These are phyloP conservation scores for Apiotrichum porosum DNA, from an alignment of 1,284 basidiomycete genomes.

Conservation along the genomic window DNA sequence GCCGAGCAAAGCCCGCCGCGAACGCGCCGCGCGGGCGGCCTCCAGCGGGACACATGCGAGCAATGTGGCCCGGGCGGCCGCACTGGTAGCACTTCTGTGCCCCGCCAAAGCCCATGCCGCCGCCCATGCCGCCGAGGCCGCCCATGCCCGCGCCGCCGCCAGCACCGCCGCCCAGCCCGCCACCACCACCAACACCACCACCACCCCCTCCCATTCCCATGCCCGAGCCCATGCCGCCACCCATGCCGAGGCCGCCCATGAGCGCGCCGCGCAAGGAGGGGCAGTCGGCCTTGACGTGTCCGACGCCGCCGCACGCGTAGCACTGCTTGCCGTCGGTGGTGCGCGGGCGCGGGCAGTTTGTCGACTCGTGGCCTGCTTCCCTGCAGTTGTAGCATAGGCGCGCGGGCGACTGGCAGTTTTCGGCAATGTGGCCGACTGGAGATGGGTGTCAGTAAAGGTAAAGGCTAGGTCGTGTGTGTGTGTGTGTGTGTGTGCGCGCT, in stretches of 20 bases:
- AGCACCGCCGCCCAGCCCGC: constrained; percentile 50
- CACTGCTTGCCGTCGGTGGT: constrained; percentile 71
- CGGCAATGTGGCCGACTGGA: constrained; percentile 80
- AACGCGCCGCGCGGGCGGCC: constrained; percentile 6
- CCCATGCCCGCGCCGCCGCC: constrained; percentile 52
- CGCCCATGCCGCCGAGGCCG: constrained; percentile 44
- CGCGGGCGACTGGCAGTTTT: constrained; percentile 77
- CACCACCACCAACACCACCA: constrained; percentile 34
- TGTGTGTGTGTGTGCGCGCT: too few relatives aligned
- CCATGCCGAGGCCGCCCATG: constrained; percentile 42
- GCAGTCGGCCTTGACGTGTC: constrained; percentile 65
- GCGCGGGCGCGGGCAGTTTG: constrained; percentile 76
- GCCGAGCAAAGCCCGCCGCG: constrained; percentile 18
- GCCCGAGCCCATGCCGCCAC: constrained; percentile 50
- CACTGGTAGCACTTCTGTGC: constrained; percentile 67
- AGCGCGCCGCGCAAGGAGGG: constrained; percentile 63
- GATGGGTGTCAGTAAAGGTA: too few relatives aligned
- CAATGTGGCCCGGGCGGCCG: constrained; percentile 43
- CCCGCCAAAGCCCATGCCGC: constrained; percentile 47
- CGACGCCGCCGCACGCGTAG: constrained; percentile 71
- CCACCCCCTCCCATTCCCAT: constrained; percentile 53
- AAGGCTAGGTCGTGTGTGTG: too few relatives aligned
- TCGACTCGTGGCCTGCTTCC: constrained; percentile 83
- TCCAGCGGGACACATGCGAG: constrained; percentile 30
- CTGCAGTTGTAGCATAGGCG: constrained; percentile 89